Conservation (phyloP, 1,139 yeast species). For the Yamadazyma dushanensis region DNA sequence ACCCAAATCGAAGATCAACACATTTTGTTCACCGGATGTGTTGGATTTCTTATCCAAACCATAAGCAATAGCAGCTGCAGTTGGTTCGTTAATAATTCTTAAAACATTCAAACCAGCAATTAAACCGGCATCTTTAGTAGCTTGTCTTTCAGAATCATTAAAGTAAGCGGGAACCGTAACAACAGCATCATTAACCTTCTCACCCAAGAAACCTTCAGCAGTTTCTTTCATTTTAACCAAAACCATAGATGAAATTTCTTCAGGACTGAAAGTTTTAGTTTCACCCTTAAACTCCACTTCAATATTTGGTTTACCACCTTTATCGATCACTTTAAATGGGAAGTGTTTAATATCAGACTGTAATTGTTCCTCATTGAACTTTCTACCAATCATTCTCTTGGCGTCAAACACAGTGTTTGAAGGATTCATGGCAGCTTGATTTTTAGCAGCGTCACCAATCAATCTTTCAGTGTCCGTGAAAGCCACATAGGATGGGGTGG, state of each 20-base stretch:
- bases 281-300: conserved; percentile 68
- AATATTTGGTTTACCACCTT: conserved; percentile 59
- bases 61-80: conserved; percentile 63
- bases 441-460: conserved; percentile 73
- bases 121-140: conserved; percentile 60
- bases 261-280: conserved; percentile 62
- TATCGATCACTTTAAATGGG: conserved; percentile 60
- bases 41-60: conserved; percentile 70
- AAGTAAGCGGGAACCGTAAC: conserved; percentile 68
- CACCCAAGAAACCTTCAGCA: conserved; percentile 63
- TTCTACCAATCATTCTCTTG: conserved; percentile 68
- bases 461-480: conserved; percentile 67
- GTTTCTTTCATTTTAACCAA: conserved; percentile 66
- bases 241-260: conserved; percentile 69
- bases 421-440: conserved; percentile 72
- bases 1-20: conserved; percentile 91
- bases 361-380: conserved; percentile 59
- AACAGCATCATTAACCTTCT: conserved; percentile 63
- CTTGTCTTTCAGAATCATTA: conserved; percentile 62
- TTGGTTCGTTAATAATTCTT: conserved; percentile 61
- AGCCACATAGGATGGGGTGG: conserved; percentile 69
- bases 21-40: conserved; percentile 66
- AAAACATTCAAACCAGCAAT: conserved; percentile 60
- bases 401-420: conserved; percentile 67
- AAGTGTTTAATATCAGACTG: conserved; percentile 58